Evolutionary conservation across 2,329 filamentous ascomycete species (phyloP).

Genomic region (Alternaria viburni): DNA sequence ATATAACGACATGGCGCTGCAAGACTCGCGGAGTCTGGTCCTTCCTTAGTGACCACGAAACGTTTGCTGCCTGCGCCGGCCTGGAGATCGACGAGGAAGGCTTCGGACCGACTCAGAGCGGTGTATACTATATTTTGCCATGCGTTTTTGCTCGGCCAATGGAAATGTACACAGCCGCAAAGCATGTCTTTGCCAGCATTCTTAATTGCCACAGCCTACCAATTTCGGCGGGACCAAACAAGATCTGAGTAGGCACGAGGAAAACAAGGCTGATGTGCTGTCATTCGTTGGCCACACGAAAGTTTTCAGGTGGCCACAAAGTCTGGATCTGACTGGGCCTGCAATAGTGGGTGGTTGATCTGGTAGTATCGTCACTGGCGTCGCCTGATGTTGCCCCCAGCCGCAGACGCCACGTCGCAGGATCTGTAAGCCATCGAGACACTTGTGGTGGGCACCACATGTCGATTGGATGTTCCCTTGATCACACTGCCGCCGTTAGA

Average conservation of each 20-base stretch:
- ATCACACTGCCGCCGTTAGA: conserved; percentile 13
- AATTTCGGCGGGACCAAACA: not conserved
- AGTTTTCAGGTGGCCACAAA: conserved; percentile 8
- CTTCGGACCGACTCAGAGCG: conserved; percentile 21
- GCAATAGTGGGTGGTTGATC: conserved; percentile 14
- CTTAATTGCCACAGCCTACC: not conserved
- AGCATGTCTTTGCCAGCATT: conserved; percentile 3
- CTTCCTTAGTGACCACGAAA: conserved; percentile 29
- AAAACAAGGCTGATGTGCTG: conserved; percentile 29
- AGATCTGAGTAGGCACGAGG: conserved; percentile 22
- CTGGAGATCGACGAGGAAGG: not conserved
- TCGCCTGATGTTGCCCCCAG: conserved; percentile 7
- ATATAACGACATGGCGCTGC: conserved; percentile 23
- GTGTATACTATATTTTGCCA: conserved; percentile 23
- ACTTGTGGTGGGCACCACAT: not conserved
- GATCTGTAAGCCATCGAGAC: conserved; percentile 14
- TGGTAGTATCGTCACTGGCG: conserved; percentile 1
- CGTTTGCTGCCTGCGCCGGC: conserved; percentile 16
- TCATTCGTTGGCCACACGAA: conserved; percentile 22
- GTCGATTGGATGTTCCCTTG: conserved; percentile 10
- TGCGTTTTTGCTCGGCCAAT: conserved; percentile 19
- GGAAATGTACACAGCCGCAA: not conserved
- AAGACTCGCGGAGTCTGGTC: conserved; percentile 27
- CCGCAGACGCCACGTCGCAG: conserved; percentile 21
- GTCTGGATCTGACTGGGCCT: conserved; percentile 30